Conservation (phyloP, 805 yeast genomes). For the Candida maltosa region DNA sequence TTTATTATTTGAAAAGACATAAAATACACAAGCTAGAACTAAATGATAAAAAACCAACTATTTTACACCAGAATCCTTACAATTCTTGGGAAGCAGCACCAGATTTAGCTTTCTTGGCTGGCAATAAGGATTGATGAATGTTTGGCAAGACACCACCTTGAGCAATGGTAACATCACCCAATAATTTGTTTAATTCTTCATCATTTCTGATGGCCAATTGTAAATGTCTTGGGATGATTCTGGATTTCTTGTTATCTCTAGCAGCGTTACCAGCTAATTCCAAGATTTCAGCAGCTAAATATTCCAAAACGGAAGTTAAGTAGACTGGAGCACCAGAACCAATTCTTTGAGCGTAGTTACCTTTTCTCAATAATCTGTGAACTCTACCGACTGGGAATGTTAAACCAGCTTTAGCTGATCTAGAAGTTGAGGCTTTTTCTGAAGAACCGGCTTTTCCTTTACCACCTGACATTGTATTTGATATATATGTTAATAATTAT, state of each 20-base stretch:
- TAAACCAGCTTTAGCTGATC: slow-evolving; percentile 98
- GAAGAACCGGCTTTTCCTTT: slow-evolving; percentile 92
- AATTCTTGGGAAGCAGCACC: slow-evolving; percentile 66
- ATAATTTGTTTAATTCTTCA: slow-evolving; percentile 94
- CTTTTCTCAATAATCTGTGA: slow-evolving; percentile 93
- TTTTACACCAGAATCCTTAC: slow-evolving; percentile 22
- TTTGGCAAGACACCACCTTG: slow-evolving; percentile 99
- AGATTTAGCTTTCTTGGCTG: slow-evolving; percentile 65
- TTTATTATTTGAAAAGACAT: too few species aligned
- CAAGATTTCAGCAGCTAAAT: slow-evolving; percentile 95
- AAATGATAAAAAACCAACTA: slow-evolving; percentile 1
- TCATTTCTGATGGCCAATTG: slow-evolving; percentile 98
- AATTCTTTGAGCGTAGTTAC: slow-evolving; percentile 96
- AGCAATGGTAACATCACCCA: slow-evolving; percentile 91
- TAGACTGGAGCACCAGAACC: slow-evolving; percentile 99
- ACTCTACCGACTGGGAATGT: slow-evolving; percentile 99
- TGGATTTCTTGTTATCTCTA: slow-evolving; percentile 97
- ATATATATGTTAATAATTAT: too few species aligned
- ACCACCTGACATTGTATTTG: slow-evolving; percentile 69
- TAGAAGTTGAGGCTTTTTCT: slow-evolving; percentile 93
- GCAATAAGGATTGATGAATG: slow-evolving; percentile 89
- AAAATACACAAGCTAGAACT: slow-evolving; percentile 1
- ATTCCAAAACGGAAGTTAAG: slow-evolving; percentile 94
- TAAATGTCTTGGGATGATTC: slow-evolving; percentile 98
- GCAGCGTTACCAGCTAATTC: slow-evolving; percentile 99